Conservation (phyloP, 495 filamentous ascomycete species). For the Cercophora newfieldiana region DNA sequence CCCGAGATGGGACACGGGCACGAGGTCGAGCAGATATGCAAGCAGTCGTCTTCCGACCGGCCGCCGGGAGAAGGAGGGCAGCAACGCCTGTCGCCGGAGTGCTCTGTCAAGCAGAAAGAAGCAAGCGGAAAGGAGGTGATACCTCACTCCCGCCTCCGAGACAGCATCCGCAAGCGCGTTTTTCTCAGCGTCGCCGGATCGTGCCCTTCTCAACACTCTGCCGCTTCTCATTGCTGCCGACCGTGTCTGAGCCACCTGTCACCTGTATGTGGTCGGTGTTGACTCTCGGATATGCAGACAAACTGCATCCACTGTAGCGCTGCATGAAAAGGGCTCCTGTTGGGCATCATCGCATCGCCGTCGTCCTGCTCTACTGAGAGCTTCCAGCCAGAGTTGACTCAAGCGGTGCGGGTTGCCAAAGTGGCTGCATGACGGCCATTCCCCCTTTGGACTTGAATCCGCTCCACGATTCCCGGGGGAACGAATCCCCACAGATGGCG, state of each 20-base stretch:
- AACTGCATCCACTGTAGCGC: slow-evolving; percentile 13
- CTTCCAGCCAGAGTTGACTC: slow-evolving; percentile 12
- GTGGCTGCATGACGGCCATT: slow-evolving; percentile 18
- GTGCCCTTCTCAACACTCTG: background rate
- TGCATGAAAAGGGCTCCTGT: slow-evolving; percentile 14
- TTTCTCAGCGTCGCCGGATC: slow-evolving; percentile 12
- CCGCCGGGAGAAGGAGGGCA: background rate
- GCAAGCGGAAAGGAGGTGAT: slow-evolving; percentile 6
- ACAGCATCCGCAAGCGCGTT: slow-evolving; percentile 1
- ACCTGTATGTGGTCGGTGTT: slow-evolving; percentile 14
- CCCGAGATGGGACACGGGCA: slow-evolving; percentile 15
- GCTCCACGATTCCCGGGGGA: slow-evolving; percentile 1
- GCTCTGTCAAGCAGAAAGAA: background rate
- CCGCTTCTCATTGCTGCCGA: slow-evolving; percentile 8
- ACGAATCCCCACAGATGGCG: slow-evolving; percentile 13
- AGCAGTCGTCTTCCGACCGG: background rate
- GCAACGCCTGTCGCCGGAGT: background rate
- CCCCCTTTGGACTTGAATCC: slow-evolving; percentile 11
- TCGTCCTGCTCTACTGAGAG: slow-evolving; percentile 1
- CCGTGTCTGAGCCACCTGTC: slow-evolving; percentile 19
- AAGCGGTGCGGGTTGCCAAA: slow-evolving; percentile 4
- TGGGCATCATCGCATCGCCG: slow-evolving; percentile 21
- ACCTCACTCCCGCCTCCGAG: slow-evolving; percentile 10
- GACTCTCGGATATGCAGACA: slow-evolving; percentile 19
- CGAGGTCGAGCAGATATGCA: slow-evolving; percentile 13